Conservation (phyloP, 805 yeast genomes). For the Candida ascalaphidarum region DNA sequence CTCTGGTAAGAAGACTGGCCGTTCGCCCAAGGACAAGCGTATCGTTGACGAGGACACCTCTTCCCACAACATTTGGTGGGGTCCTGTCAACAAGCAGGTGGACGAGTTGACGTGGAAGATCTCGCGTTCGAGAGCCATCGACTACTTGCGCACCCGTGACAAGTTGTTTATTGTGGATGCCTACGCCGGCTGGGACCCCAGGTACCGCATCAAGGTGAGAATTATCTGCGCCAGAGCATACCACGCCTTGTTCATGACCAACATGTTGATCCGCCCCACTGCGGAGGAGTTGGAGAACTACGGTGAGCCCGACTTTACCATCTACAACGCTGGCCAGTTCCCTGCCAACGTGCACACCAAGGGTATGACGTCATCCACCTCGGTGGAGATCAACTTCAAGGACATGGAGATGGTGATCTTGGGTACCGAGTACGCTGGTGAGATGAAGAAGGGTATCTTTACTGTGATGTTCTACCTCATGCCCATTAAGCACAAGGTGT, state of each 20-base stretch:
- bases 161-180: slow-evolving; percentile 94
- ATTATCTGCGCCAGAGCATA: slow-evolving; percentile 97
- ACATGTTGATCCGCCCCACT: slow-evolving; percentile 94
- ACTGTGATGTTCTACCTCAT: slow-evolving; percentile 97
- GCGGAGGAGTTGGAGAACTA: slow-evolving; percentile 79
- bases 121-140: slow-evolving; percentile 93
- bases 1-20: slow-evolving; percentile 93
- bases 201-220: slow-evolving; percentile 91
- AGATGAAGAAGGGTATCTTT: slow-evolving; percentile 98
- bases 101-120: slow-evolving; percentile 92
- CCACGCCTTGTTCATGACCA: slow-evolving; percentile 96
- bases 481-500: slow-evolving; percentile 88
- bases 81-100: slow-evolving; percentile 94
- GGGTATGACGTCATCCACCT: slow-evolving; percentile 95
- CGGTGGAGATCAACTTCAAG: slow-evolving; percentile 94
- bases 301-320: slow-evolving; percentile 97
- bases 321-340: slow-evolving; percentile 98
- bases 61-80: slow-evolving; percentile 92
- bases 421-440: slow-evolving; percentile 99
- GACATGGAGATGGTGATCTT: slow-evolving; percentile 97
- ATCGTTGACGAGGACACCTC: slow-evolving; percentile 92
- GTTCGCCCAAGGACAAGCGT: slow-evolving; percentile 97
- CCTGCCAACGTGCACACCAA: slow-evolving; percentile 94
- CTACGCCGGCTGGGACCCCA: slow-evolving; percentile 98
- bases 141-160: slow-evolving; percentile 91